Evolutionary conservation across 176 grass and related monocot species (phyloP), one percentile per base, ranked within the genome.

Genomic region (Alloteropsis semialata): DNA sequence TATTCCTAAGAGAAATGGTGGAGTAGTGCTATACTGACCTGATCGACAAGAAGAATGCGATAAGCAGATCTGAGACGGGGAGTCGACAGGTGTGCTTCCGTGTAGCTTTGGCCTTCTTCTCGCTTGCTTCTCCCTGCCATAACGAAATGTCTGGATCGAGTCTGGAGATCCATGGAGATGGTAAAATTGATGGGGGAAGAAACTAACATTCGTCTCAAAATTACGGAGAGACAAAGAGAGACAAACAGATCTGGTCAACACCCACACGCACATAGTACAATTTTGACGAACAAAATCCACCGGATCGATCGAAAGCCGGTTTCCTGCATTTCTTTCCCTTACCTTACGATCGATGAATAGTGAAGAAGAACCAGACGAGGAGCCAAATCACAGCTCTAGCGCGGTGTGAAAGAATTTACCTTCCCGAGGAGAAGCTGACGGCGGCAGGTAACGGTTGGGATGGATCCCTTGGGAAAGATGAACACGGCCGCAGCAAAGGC

Each of bases 401-500:
- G 66, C 10, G 27, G 53, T 11, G 55, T 77, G 22, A 43, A 76
- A 37, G 12, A 45, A 81, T 82, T 85, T 36, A 54, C 44, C 72
- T 81, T 85, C 63, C 71, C 77, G 42, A 76, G 30, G n/a, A 72
- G 57, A 56, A n/a, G 2, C 17, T 30, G 5, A 77, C 78, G 28
- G 61, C 15, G 60, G 61, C 78, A 22, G 65, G 56, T 19, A 72
- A 72, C 41, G 51, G 61, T 34, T 68, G 51, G 51, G 54, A 84
- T 84, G 13, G 41, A 71, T 74, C 11, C 69, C 53, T 55, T 0
- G 87, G 87, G 70, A 77, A 85, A 12, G 77, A 85, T 69, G 62
- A 81, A 85, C 50, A 66, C 30, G 25, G 29, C 62, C 13, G 7
- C 48, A 13, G 70, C 42, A 56, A 53, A 77, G 29, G 78, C 30